A percentile compares a stretch with the other conserved stretches of the same genome.
Evolutionary conservation across 176 grass and related monocot species (phyloP).

Genomic region (Poa pratensis): DNA sequence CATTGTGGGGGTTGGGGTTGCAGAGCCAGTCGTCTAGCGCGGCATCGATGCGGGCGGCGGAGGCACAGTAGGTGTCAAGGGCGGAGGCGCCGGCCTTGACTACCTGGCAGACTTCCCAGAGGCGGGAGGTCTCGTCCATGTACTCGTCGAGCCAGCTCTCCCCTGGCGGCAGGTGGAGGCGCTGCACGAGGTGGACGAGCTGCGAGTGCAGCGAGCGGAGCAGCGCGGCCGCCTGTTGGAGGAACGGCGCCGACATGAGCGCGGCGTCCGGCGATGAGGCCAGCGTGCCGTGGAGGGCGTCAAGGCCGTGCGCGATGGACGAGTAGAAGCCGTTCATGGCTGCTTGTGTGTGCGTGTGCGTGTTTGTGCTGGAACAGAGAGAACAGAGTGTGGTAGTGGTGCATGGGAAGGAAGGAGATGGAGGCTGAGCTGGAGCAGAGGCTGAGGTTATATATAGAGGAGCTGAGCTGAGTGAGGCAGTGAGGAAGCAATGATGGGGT

Average conservation of each 20-base stretch:
- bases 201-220: conserved; percentile 61
- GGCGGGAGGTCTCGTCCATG: conserved; percentile 81
- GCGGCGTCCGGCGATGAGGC: conserved; percentile 27
- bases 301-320: conserved; percentile 56
- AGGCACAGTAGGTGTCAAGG: conserved; percentile 62
- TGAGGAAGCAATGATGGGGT: conserved; percentile 65
- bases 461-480: background rate
- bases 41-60: conserved; percentile 33
- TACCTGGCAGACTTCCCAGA: conserved; percentile 70
- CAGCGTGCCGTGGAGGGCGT: conserved; percentile 45
- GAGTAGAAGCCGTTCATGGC: conserved; percentile 61
- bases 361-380: background rate
- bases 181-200: conserved; percentile 56
- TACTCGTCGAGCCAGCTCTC: conserved; percentile 86
- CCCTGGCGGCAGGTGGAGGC: conserved; percentile 66
- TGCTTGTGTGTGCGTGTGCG: background rate
- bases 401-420: conserved; percentile 15
- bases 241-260: conserved; percentile 57
- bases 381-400: background rate
- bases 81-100: conserved; percentile 54
- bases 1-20: conserved; percentile 13
- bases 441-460: conserved; percentile 19
- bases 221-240: conserved; percentile 47
- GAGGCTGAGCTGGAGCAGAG: conserved; percentile 29
- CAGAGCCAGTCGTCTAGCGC: conserved; percentile 39